These are phyloP conservation scores for Diaporthe nobilis DNA, from an alignment of 2,329 filamentous ascomycete species.

Conservation along the genomic window DNA sequence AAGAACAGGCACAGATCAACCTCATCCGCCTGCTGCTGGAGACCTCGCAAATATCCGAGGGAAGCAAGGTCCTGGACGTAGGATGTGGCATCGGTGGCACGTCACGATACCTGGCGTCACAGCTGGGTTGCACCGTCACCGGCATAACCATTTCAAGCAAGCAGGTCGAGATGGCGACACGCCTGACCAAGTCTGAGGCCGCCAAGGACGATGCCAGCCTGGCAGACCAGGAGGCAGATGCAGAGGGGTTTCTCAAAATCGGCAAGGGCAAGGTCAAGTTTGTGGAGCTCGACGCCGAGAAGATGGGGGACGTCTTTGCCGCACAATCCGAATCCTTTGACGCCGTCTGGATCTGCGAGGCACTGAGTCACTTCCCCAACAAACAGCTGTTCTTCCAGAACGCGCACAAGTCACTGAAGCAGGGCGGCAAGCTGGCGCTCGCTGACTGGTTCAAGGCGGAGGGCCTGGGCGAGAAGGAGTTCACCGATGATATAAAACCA, in stretches of 20 bases:
- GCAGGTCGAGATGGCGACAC: conserved; percentile 71
- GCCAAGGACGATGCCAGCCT: conserved; percentile 42
- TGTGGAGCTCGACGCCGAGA: conserved; percentile 73
- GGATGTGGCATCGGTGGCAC: conserved; percentile 74
- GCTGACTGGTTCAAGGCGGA: conserved; percentile 75
- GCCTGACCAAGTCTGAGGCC: conserved; percentile 59
- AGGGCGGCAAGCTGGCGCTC: conserved; percentile 67
- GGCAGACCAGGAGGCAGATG: conserved; percentile 43
- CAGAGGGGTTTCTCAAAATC: conserved; percentile 54
- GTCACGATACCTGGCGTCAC: conserved; percentile 66
- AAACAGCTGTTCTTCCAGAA: conserved; percentile 72
- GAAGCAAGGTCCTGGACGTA: conserved; percentile 67
- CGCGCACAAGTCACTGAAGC: conserved; percentile 61
- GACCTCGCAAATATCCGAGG: conserved; percentile 55
- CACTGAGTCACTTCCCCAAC: conserved; percentile 71
- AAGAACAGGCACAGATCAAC: conserved; percentile 70
- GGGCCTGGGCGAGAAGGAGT: conserved; percentile 58
- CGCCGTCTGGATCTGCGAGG: conserved; percentile 74
- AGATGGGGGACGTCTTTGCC: conserved; percentile 68
- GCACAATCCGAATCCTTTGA: conserved; percentile 60
- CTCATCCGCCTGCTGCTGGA: conserved; percentile 69
- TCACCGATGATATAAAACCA: conserved; percentile 68
- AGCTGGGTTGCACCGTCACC: conserved; percentile 66
- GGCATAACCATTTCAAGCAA: conserved; percentile 72
- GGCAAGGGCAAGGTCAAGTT: conserved; percentile 65